Evolutionary conservation across 495 filamentous ascomycete genomes (phyloP), one percentile per base, ranked within the genome.

Genomic region (Penicillium antarcticum): DNA sequence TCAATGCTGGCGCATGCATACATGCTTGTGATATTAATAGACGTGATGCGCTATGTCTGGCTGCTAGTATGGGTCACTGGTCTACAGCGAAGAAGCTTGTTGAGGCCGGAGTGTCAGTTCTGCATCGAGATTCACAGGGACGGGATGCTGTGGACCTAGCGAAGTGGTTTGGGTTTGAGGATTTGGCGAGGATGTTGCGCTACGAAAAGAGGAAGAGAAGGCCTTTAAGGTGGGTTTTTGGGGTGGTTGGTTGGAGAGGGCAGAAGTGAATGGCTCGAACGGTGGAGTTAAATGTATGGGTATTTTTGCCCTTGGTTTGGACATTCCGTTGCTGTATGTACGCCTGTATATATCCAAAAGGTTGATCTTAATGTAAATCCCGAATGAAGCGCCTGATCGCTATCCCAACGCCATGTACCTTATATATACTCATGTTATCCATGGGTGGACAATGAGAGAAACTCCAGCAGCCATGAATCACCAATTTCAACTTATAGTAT

Each of bases 401-500:
- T 24, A 47, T 46, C 26, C 51, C 40, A 44, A 42, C 41, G 48
- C 48, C 40, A 38, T 52, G 14, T 37, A 23, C 2, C 21, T 23
- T 2, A 42, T 51, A 34, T 51, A 14, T 23, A 39, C 26, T 29
- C 3, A 5, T 23, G 5, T 5, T 29, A 29, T 29, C 26, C 26
- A 29, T 29, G 26, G 26, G 26, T 29, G 26, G 8, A 29, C 26
- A 29, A 7, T 7, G 26, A 7, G 9, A 29, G 9, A 7, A 29
- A 9, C 0, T 29, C 26, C 5, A 23, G 21, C 21, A 23, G 21
- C 26, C 26, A 29, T 29, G 26, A 7, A 29, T 29, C 26, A 29
- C 5, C 26, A 7, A 60, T 29, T 45, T 34, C 46, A 54, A 63
- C 12, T 32, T 16, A 29, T 1, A 29, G 5, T 0, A 55, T 55